A percentile compares a stretch with the other conserved stretches of the same genome.
Evolutionary conservation across 768 basidiomycete genomes (phyloP).

Genomic region (Pleurotus ostreatus): DNA sequence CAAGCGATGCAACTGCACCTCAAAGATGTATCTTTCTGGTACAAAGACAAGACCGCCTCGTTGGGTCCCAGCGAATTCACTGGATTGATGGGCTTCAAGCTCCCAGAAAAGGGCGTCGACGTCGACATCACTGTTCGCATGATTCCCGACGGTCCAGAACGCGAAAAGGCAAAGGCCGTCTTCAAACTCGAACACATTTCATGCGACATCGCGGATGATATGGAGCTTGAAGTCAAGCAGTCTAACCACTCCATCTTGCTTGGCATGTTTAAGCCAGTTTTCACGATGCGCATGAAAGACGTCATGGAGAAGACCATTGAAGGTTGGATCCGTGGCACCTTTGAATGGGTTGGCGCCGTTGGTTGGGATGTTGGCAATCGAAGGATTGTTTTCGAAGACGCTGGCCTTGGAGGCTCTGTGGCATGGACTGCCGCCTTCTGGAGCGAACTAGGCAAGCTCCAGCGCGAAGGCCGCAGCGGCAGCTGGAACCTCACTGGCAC

Average conservation of each 20-base stretch:
- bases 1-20: constrained; percentile 64
- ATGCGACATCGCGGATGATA: constrained; percentile 54
- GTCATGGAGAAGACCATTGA: constrained; percentile 56
- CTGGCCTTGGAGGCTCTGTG: constrained; percentile 47
- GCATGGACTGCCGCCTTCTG: constrained; percentile 58
- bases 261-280: constrained; percentile 59
- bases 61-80: constrained; percentile 55
- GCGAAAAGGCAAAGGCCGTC: constrained; percentile 44
- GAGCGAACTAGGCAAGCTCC: constrained; percentile 65
- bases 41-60: constrained; percentile 53
- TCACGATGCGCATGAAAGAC: constrained; percentile 52
- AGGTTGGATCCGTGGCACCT: constrained; percentile 45
- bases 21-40: constrained; percentile 70
- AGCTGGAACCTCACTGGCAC: constrained; percentile 51
- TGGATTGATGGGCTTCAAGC: constrained; percentile 56
- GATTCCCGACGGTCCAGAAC: constrained; percentile 49
- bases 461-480: constrained; percentile 29
- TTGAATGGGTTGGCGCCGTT: constrained; percentile 53
- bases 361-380: constrained; percentile 57
- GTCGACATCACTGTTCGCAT: constrained; percentile 63
- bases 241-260: constrained; percentile 63
- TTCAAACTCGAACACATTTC: constrained; percentile 52
- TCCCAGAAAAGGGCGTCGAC: constrained; percentile 66
- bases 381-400: constrained; percentile 61
- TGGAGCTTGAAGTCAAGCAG: constrained; percentile 50